Conservation (phyloP, 176 grass and related monocot genomes). For the Oryza rufipogon region DNA sequence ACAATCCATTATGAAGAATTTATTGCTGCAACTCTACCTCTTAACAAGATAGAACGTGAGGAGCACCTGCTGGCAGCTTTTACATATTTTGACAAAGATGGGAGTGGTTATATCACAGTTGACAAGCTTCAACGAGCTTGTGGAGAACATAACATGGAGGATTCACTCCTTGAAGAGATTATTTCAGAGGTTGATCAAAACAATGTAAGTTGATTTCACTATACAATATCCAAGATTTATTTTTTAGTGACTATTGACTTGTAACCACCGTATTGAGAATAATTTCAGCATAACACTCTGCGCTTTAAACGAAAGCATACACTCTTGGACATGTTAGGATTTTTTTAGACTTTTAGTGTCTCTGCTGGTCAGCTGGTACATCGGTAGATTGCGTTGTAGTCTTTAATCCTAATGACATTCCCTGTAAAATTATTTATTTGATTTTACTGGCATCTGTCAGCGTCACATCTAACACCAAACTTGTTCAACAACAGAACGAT, state of each 20-base stretch:
- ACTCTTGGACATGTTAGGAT: too few species aligned
- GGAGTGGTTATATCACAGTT: slow-evolving; percentile 84
- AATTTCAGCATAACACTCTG: neutral
- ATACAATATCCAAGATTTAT: neutral
- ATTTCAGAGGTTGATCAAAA: slow-evolving; percentile 88
- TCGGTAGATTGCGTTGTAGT: too few species aligned
- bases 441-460: neutral
- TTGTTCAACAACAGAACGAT: slow-evolving; percentile 9
- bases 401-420: slow-evolving; percentile 8
- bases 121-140: slow-evolving; percentile 89
- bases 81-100: slow-evolving; percentile 96
- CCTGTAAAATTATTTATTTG: slow-evolving; percentile 13
- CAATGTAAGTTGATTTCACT: slow-evolving; percentile 69
- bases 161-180: slow-evolving; percentile 75
- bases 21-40: slow-evolving; percentile 88
- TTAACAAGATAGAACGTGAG: slow-evolving; percentile 92
- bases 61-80: slow-evolving; percentile 93
- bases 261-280: neutral
- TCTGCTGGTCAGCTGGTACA: too few species aligned
- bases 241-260: neutral
- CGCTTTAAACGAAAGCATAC: too few species aligned
- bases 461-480: slow-evolving; percentile 3
- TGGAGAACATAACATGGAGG: slow-evolving; percentile 76
- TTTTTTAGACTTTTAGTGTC: too few species aligned
- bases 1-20: slow-evolving; percentile 94